These are phyloP conservation scores for Fremontodendron californicum DNA, from an alignment of 345 rosid genomes.

Conservation along the genomic window DNA sequence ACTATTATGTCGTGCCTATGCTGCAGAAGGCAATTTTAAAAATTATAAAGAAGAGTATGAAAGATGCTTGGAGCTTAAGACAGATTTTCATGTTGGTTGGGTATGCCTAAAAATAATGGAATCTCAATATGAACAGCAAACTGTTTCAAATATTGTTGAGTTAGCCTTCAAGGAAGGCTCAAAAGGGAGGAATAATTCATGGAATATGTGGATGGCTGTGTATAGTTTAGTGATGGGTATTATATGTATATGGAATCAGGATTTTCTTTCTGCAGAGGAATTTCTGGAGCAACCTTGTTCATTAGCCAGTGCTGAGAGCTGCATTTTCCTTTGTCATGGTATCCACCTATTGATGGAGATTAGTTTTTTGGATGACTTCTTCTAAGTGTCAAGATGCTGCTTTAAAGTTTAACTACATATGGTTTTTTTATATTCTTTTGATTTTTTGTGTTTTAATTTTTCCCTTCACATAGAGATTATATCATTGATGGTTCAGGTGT, in stretches of 20 bases:
- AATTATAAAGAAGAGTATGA: conserved; percentile 49
- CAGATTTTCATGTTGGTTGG: conserved; percentile 73
- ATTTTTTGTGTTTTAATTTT: not conserved
- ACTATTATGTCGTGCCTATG: conserved; percentile 72
- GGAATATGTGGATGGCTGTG: conserved; percentile 59
- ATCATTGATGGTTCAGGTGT: conserved; percentile 44
- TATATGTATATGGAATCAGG: conserved; percentile 44
- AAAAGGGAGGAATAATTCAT: conserved; percentile 38
- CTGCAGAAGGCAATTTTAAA: conserved; percentile 45
- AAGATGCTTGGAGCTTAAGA: conserved; percentile 74
- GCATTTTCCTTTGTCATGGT: conserved; percentile 81
- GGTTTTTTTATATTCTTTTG: not conserved
- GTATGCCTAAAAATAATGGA: conserved; percentile 67
- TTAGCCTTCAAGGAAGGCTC: conserved; percentile 46
- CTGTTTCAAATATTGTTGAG: conserved; percentile 45
- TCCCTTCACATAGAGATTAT: not conserved
- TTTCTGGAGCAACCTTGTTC: conserved; percentile 63
- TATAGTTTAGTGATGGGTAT: conserved; percentile 55
- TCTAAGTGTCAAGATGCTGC: not conserved
- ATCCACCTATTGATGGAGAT: conserved; percentile 7
- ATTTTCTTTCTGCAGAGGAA: conserved; percentile 57
- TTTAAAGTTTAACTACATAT: not conserved
- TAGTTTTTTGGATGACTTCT: not conserved
- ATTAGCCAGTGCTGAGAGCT: conserved; percentile 48
- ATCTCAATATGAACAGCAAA: conserved; percentile 48